These are phyloP conservation scores for Stachybotrys chartarum DNA, from an alignment of 2,329 filamentous ascomycete genomes.

Conservation along the genomic window DNA sequence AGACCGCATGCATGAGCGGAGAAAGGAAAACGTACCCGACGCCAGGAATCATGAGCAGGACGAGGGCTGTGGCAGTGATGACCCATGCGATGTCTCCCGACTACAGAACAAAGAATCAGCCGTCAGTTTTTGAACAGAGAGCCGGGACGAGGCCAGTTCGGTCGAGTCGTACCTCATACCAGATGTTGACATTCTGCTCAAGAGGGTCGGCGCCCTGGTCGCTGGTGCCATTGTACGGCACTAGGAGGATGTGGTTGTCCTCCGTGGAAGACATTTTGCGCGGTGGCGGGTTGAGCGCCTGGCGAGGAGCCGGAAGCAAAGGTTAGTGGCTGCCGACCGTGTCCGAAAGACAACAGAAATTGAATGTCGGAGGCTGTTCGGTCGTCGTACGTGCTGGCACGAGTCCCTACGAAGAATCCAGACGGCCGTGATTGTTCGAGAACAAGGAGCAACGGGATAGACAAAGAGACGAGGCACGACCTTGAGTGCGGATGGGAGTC, in stretches of 20 bases:
- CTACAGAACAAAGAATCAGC: conserved; percentile 29
- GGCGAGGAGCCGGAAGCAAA: background rate
- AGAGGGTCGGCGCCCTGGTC: conserved; percentile 62
- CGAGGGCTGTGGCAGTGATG: conserved; percentile 72
- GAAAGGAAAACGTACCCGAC: conserved; percentile 51
- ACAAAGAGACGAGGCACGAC: background rate
- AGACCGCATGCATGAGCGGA: background rate
- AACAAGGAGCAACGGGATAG: background rate
- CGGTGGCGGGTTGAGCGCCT: background rate
- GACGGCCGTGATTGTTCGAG: background rate
- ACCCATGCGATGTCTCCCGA: conserved; percentile 82
- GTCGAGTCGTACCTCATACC: conserved; percentile 55
- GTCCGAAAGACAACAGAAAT: background rate
- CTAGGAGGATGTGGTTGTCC: conserved; percentile 37
- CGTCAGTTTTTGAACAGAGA: conserved; percentile 14
- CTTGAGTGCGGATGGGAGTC: background rate
- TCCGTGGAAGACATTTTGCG: conserved; percentile 17
- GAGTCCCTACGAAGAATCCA: background rate
- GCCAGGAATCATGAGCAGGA: conserved; percentile 87
- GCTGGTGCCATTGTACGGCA: conserved; percentile 58
- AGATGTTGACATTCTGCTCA: conserved; percentile 65
- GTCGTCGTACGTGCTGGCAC: too few species aligned
- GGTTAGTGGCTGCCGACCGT: background rate
- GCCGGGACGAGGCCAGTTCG: conserved; percentile 2
- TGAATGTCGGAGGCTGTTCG: background rate